Percentiles rank a stretch among this genome's conserved stretches.
phyloP scores from a whole-genome alignment of 2,329 filamentous ascomycete species.

The Colletotrichum australisinense region DNA sequence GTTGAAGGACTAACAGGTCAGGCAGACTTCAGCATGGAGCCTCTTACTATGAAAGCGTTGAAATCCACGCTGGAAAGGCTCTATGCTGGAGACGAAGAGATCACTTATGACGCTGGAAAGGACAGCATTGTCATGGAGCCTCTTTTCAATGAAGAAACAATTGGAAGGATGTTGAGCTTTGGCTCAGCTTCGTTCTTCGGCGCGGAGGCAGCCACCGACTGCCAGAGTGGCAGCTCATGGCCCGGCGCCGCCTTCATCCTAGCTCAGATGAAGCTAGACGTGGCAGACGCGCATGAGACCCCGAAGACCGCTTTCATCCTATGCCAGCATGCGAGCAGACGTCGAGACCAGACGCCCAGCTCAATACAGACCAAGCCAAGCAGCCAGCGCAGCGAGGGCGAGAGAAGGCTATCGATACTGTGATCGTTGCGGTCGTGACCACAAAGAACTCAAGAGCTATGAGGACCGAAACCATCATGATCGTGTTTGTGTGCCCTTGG shows the following conservation, averaged over 20 bases:
- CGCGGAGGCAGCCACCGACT: constrained; percentile 41
- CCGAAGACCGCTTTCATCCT: no score
- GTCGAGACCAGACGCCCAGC: no score
- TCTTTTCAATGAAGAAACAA: not conserved
- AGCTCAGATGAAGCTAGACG: no score
- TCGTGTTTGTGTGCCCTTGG: constrained; percentile 36
- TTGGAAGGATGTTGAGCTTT: no score
- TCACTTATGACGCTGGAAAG: constrained; percentile 5
- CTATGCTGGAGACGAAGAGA: not conserved
- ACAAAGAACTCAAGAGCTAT: constrained; percentile 25
- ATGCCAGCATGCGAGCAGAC: no score
- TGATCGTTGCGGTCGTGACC: constrained; percentile 40
- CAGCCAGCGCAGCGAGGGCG: constrained; percentile 25
- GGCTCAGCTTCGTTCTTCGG: constrained; percentile 37
- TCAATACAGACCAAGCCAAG: no score
- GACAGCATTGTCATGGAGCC: constrained; percentile 13
- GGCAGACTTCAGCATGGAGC: not conserved
- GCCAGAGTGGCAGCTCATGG: constrained; percentile 41
- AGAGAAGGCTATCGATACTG: constrained; percentile 38
- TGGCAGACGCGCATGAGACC: no score
- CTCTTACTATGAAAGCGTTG: constrained; percentile 1
- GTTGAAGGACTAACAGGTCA: not conserved
- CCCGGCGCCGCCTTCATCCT: constrained; percentile 42
- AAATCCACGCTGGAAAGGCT: constrained; percentile 8
- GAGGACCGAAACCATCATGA: constrained; percentile 39